Base-by-base conservation (phyloP, 2,329 filamentous ascomycete species). In the Clathrospora elynae region DNA sequence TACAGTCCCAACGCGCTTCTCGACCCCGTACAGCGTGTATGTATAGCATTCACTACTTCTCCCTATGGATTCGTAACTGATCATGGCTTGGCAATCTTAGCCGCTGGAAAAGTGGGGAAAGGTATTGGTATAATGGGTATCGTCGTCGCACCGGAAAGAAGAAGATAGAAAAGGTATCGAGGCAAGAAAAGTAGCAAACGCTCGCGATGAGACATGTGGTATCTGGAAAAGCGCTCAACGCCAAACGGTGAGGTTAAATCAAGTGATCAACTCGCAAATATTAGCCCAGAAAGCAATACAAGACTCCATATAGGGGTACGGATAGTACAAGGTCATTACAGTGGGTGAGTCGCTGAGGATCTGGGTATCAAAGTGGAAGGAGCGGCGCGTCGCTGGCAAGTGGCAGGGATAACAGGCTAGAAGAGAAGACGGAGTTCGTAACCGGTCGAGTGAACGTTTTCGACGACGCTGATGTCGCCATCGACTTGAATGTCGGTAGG, bases 361-460 rank as follows among this genome's bases (percentile, higher is more conserved):
- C 41, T 35, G 45, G 48, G 42, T 37, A 30, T 46, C 32, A 35
- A 38, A 20, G 32, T 33, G 48, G 35, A 47, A 41, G 32, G 40
- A 45, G 31, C 16, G 44, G 42, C 36, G 31, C 24, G 25, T 40
- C 35, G 33, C 30, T 20, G 22, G 19, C 19, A 16, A 38, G 36
- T 28, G 23, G n/a, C 28, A 32, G 28, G 19, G 30, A 37, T 28
- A 35, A 44, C 24, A 29, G 7, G 28, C 57, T 55, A 78, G 61
- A 73, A 78, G 45, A 75, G 67, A 43, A 78, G 70, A 43, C 73
- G 73, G 42, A 78, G 70, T 65, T 77, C 75, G 57, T 76, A 78
- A 31, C 73, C 73, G 32, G 68, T 71, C 29, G 73, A 71, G 54
- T 70, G 67, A 28, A 73, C 63, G 46, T 73, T 75, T 54, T 75